A percentile compares a stretch with the other conserved stretches of the same genome.
Conservation (phyloP, 2,329 filamentous ascomycete species). For the Ophiocordyceps camponoti-saundersi region DNA sequence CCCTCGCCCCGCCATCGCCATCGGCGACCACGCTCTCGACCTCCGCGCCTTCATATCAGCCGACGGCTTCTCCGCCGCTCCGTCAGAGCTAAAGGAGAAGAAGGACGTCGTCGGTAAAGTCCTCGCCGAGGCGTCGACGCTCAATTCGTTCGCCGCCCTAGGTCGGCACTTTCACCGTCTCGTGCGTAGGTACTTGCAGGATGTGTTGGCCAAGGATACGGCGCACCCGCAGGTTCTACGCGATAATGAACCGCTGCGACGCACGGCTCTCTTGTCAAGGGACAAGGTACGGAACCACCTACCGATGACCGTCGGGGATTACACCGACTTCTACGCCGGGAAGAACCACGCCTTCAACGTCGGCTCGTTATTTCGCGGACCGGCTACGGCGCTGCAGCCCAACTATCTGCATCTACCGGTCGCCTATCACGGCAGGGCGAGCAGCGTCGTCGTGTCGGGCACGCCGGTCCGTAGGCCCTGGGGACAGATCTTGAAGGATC, state of each 20-base stretch:
- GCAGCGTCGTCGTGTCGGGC: slow-evolving; percentile 57
- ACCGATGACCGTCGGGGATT: slow-evolving; percentile 64
- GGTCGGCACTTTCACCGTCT: slow-evolving; percentile 52
- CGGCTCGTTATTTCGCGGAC: slow-evolving; percentile 56
- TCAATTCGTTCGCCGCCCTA: slow-evolving; percentile 25
- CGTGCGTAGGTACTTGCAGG: slow-evolving; percentile 51
- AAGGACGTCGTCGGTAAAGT: slow-evolving; percentile 7
- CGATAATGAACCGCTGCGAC: slow-evolving; percentile 16
- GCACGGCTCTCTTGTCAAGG: slow-evolving; percentile 11
- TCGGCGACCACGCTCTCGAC: slow-evolving; percentile 57
- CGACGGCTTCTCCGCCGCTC: slow-evolving; percentile 19
- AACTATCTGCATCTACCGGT: slow-evolving; percentile 72
- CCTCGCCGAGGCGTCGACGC: slow-evolving; percentile 5
- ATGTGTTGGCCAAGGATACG: slow-evolving; percentile 40
- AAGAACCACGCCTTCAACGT: slow-evolving; percentile 58
- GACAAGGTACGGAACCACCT: slow-evolving; percentile 47
- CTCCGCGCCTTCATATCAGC: slow-evolving; percentile 39
- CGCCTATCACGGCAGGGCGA: slow-evolving; percentile 65
- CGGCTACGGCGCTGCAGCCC: slow-evolving; percentile 59
- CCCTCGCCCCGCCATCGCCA: slow-evolving; percentile 53
- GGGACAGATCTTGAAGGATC: slow-evolving; percentile 53
- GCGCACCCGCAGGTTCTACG: slow-evolving; percentile 15
- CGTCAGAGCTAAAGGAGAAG: neutral
- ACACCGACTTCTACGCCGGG: slow-evolving; percentile 74
- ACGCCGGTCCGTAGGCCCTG: slow-evolving; percentile 55